Conservation (phyloP, 306 rosid species). For the Dalbergia oliveri region DNA sequence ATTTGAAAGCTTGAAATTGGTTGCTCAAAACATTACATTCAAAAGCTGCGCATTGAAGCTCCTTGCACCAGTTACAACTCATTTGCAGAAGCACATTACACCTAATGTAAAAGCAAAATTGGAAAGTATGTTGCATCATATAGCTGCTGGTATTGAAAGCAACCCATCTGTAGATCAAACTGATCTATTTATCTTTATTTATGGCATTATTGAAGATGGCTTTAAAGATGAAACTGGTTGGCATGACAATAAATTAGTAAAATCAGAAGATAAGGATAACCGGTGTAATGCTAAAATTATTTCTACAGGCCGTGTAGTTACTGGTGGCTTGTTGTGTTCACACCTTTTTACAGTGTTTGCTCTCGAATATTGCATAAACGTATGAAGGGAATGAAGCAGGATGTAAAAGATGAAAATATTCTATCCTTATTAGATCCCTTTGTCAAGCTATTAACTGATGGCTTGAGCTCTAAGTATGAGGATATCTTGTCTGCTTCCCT, state of each 20-base stretch:
- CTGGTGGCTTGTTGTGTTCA: constrained; percentile 67
- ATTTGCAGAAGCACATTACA: constrained; percentile 67
- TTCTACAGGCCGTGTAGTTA: constrained; percentile 53
- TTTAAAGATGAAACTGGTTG: constrained; percentile 64
- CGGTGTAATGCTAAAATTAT: constrained; percentile 50
- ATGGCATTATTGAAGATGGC: constrained; percentile 83
- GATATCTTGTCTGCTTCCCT: constrained; percentile 82
- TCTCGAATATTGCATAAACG: constrained; percentile 77
- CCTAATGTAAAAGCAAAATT: constrained; percentile 76
- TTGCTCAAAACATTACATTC: constrained; percentile 82
- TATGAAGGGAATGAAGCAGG: constrained; percentile 66
- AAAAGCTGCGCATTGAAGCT: constrained; percentile 75
- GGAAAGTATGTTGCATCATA: constrained; percentile 78
- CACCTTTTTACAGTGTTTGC: constrained; percentile 87
- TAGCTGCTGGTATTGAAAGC: constrained; percentile 86
- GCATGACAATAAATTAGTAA: constrained; percentile 49
- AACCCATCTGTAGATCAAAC: constrained; percentile 83
- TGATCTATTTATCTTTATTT: constrained; percentile 73
- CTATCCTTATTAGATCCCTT: constrained; percentile 84
- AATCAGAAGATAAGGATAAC: constrained; percentile 46
- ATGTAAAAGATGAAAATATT: constrained; percentile 52
- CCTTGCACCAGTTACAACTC: constrained; percentile 72
- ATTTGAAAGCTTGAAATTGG: constrained; percentile 79
- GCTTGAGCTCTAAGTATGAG: constrained; percentile 84
- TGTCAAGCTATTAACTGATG: constrained; percentile 63